These are phyloP conservation scores for Mycena vitilis DNA, from an alignment of 768 basidiomycete genomes.

Conservation along the genomic window DNA sequence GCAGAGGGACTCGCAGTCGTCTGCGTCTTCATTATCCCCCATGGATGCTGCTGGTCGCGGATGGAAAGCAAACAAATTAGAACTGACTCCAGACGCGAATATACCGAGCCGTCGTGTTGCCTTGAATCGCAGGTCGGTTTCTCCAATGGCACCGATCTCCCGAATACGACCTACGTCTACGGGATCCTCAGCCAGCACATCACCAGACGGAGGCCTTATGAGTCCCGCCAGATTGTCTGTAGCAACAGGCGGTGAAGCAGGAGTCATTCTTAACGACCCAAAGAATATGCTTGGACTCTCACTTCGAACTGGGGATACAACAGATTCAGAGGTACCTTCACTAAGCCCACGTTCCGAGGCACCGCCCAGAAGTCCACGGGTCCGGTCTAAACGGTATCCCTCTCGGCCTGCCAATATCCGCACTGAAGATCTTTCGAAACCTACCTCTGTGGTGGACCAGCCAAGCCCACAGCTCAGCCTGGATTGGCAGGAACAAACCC, in stretches of 20 bases:
- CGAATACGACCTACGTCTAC: slow-evolving; percentile 53
- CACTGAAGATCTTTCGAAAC: slow-evolving; percentile 49
- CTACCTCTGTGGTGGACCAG: slow-evolving; percentile 43
- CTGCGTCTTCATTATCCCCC: slow-evolving; percentile 71
- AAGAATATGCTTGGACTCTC: slow-evolving; percentile 26
- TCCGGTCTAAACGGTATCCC: slow-evolving; percentile 66
- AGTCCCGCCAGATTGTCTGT: slow-evolving; percentile 44
- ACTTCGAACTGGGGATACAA: slow-evolving; percentile 52
- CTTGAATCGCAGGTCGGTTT: slow-evolving; percentile 74
- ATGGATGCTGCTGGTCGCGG: slow-evolving; percentile 57
- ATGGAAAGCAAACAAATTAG: slow-evolving; percentile 54
- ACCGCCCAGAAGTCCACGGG: slow-evolving; percentile 44
- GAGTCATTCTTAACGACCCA: slow-evolving; percentile 19
- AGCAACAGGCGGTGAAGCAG: slow-evolving; percentile 34
- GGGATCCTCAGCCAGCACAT: slow-evolving; percentile 53
- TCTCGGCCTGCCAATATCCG: slow-evolving; percentile 61
- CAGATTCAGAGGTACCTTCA: slow-evolving; percentile 62
- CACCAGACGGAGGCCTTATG: slow-evolving; percentile 51
- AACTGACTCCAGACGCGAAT: slow-evolving; percentile 67
- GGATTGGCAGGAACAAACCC: slow-evolving; percentile 63
- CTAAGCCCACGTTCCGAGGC: slow-evolving; percentile 39
- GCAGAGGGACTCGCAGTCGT: slow-evolving; percentile 70
- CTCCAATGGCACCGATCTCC: slow-evolving; percentile 75
- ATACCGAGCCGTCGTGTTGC: slow-evolving; percentile 67
- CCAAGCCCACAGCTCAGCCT: slow-evolving; percentile 62